Base-by-base conservation (phyloP, 2,329 filamentous ascomycete species). In the Fusarium concolor region DNA sequence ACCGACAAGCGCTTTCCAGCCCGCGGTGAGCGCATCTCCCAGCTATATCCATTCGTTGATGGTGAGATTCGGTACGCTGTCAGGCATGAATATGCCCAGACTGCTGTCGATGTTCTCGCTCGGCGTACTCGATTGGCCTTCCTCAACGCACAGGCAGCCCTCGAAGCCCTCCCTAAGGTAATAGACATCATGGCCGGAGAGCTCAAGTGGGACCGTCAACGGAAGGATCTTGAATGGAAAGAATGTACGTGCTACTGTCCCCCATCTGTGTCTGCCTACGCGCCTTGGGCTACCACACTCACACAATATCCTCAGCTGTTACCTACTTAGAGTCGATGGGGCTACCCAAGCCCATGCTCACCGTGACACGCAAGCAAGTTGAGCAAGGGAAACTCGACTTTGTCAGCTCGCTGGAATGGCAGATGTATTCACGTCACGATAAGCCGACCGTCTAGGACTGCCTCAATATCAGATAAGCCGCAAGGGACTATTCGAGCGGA, bases 121-220 rank as follows among this genome's bases (percentile, higher is more conserved):
- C 87, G 95, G 61, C 86, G 94, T 65, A 97, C 92, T 39, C 86
- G 95, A 57, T 82, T 97, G 56, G 92, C 94, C 10, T 98, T 97
- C 82, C 81, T 97, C 71, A 97, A 97, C 76, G 94, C 94, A 7
- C 93, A 97, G 79, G 94, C 94, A 12, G 91, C 94, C 2, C 87
- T 97, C 11, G 93, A 97, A 80, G 90, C 93, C 3, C 85, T 97
- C 44, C 94, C 95, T 7, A 86, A 82, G 59, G 88, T 97, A 59
- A 96, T 97, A 74, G 94, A 97, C 77, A 86, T 97, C 62, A 97
- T 97, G 94, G 86, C 84, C 33, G 88, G 91, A 72, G 94, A 97
- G 82, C 83, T 97, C 62, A 85, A 89, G 60, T 97, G 94, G 94
- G 88, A 90, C 75, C 81, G 77, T 57, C 84, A 85, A 71, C 84